A percentile compares a stretch with the other conserved stretches of the same genome.
phyloP scores from a whole-genome alignment of 768 basidiomycete species.

The Naganishia randhawae region DNA sequence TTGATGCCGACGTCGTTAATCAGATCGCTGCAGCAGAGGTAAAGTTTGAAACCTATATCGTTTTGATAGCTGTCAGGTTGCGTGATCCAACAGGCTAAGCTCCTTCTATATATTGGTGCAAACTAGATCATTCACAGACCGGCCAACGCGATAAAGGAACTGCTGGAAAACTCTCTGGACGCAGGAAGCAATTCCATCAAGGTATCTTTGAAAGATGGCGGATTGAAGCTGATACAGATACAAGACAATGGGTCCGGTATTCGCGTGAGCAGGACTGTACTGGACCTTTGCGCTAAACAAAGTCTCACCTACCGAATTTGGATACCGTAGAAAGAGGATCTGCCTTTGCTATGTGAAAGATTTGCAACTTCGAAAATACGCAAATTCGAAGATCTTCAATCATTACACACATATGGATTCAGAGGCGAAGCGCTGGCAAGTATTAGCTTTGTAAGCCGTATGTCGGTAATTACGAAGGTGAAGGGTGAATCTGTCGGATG shows the following conservation, averaged over 20 bases:
- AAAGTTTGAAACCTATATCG: slow-evolving; percentile 48
- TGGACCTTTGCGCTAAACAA: background rate
- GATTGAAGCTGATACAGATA: slow-evolving; percentile 88
- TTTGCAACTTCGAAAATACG: slow-evolving; percentile 93
- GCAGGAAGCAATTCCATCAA: slow-evolving; percentile 82
- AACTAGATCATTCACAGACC: slow-evolving; percentile 81
- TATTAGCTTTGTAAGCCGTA: slow-evolving; percentile 80
- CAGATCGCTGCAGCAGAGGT: slow-evolving; percentile 72
- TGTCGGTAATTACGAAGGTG: slow-evolving; percentile 87
- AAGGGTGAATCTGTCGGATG: slow-evolving; percentile 77
- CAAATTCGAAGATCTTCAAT: slow-evolving; percentile 76
- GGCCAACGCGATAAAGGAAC: slow-evolving; percentile 89
- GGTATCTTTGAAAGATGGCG: slow-evolving; percentile 88
- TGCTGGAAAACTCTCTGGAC: slow-evolving; percentile 92
- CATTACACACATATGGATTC: slow-evolving; percentile 89
- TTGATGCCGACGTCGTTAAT: slow-evolving; percentile 81
- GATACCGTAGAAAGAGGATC: slow-evolving; percentile 66
- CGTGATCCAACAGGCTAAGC: background rate
- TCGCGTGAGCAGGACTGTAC: slow-evolving; percentile 57
- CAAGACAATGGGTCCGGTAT: slow-evolving; percentile 97
- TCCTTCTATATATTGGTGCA: slow-evolving; percentile 21
- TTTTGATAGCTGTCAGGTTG: slow-evolving; percentile 49
- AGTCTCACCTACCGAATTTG: background rate
- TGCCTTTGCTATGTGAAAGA: slow-evolving; percentile 85
- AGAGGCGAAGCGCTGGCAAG: slow-evolving; percentile 94